Base-by-base conservation (phyloP, 2,329 filamentous ascomycete genomes). In the Grosmannia penicillata region DNA sequence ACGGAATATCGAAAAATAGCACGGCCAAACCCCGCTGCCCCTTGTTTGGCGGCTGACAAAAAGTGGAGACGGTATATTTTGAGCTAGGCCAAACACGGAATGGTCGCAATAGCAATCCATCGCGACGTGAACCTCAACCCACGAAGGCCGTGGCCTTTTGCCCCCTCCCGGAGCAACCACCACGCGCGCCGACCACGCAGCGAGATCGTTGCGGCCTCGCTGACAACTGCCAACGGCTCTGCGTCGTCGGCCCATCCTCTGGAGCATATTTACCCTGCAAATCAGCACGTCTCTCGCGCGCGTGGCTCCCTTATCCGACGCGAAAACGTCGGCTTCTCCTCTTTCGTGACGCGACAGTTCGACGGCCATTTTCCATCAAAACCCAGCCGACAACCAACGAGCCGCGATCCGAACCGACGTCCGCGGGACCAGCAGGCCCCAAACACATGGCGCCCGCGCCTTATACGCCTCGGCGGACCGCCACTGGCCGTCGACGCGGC, bases 401-500 rank as follows among this genome's bases (percentile, higher is more conserved):
- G 26, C 19, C 22, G n/a, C 23, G n/a, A 15, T 17, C 10, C 14
- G 14, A n/a, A 36, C 13, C 7, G 5, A 24, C 13, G 10, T 7
- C 2, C 19, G 10, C n/a, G 17, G 10, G 6, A 9, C 7, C 14
- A 15, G 14, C 21, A 6, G 4, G 8, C 33, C 14, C 18, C 10
- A 19, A 11, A 30, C 14, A 11, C 14, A 59, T 59, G 56, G 48
- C 53, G 37, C 46, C 54, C 30, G 45, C 49, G 36, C 53, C 56
- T 34, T 45, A 59, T 27, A 61, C 59, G 29, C 61, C 63, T 38
- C 56, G 60, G 47, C 53, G 60, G 33, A 55, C 56, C 17, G 53
- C 59, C 8, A 61, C 61, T 25, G 61, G 59, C 34, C 59, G 65
- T 36, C 65, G 63, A 37, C 57, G 66, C 39, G 65, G 65, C 37